These are phyloP conservation scores for Backusella westeae DNA, from an alignment of 192 early-diverging fungal genomes.

Conservation along the genomic window DNA sequence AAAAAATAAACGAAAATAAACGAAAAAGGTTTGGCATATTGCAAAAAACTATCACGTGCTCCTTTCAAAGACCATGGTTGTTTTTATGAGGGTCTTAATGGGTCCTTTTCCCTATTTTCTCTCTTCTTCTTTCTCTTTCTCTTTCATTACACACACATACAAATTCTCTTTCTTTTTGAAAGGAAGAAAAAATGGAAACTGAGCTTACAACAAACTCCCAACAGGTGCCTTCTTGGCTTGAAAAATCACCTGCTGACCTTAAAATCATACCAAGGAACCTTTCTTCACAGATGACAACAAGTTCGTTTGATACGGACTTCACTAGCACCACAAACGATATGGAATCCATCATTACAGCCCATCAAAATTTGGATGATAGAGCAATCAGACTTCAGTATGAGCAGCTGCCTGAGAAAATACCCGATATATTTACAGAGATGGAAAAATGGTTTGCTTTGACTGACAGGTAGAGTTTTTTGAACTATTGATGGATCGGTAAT, in stretches of 20 bases:
- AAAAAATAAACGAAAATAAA: background rate
- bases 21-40: background rate
- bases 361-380: background rate
- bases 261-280: background rate
- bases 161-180: background rate
- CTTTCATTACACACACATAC: background rate
- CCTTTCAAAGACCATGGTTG: background rate
- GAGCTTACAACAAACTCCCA: background rate
- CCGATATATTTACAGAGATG: conserved; percentile 32
- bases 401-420: conserved; percentile 14
- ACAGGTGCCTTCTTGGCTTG: background rate
- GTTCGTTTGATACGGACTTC: conserved; percentile 9
- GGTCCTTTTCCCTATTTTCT: background rate
- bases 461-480: conserved; percentile 23
- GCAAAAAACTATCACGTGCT: background rate
- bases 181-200: background rate
- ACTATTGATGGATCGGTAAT: background rate
- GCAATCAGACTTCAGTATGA: conserved; percentile 1
- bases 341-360: background rate
- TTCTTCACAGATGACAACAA: conserved; percentile 1
- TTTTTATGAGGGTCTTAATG: background rate
- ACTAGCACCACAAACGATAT: background rate
- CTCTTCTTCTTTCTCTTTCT: background rate
- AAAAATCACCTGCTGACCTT: background rate
- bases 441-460: conserved; percentile 38